Evolutionary conservation across 2,329 filamentous ascomycete species (phyloP), one percentile per base, ranked within the genome.

Genomic region (Alternaria angustiovoidea): DNA sequence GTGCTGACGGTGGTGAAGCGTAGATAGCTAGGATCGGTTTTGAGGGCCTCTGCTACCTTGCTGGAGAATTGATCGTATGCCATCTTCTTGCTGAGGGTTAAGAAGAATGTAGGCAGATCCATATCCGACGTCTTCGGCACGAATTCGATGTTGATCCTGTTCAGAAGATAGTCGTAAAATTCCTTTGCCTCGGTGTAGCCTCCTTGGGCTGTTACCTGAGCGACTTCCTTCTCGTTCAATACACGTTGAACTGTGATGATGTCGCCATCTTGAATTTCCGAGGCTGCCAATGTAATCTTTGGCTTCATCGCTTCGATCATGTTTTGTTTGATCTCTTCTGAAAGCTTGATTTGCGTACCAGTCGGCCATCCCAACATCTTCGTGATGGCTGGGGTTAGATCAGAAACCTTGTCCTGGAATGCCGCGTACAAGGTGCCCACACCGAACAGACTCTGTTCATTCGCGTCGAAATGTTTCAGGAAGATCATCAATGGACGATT

Each of bases 221-320:
- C 65, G 5, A 53, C 54, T 69, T 84, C 82, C 60, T 83, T 83
- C 20, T 86, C 84, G 26, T 78, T 78, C 36, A 87, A 80, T 26
- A 85, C 82, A 61, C 87, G 87, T 77, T 99, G 95, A 81, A 98
- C 97, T 75, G 94, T 97, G 57, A 99, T 88, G 68, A 99, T 96
- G 74, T 99, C 95, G 49, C 95, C 95, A 71, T 99, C 94, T 76
- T 98, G 94, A 24, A 99, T 91, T 77, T 99, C 96, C 1, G 95
- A 95, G 61, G 92, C 89, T 67, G 93, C 91, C 61, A 99, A 85
- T 0, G 93, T 93, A 74, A 93, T 89, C 81, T 97, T 98, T 0
- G 90, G 87, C 80, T 97, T 98, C 83, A 99, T 90, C 7, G 87
- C 86, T 75, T 99, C 96, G 67, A 99, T 97, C 94, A 98, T 98